phyloP scores from a whole-genome alignment of 805 yeast genomes.

The Wilhelminamyces savonicus region DNA sequence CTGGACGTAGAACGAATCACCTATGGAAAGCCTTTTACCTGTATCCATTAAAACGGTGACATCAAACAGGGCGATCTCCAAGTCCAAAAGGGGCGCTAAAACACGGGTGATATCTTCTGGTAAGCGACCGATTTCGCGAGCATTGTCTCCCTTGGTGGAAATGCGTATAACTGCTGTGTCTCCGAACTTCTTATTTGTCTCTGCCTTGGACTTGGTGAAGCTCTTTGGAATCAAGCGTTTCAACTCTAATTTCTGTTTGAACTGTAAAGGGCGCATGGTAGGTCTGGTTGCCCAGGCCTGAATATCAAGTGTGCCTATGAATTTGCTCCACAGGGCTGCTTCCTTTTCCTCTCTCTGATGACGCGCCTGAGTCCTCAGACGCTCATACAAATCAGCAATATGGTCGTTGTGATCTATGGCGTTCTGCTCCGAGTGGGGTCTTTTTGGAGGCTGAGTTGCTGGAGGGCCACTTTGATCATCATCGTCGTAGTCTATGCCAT shows the following conservation, averaged over 20 bases:
- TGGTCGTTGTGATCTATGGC: no score
- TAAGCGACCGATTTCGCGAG: constrained; percentile 68
- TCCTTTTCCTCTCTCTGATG: no score
- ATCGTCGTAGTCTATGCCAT: constrained; percentile 4
- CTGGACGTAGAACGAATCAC: constrained; percentile 69
- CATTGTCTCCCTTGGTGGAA: constrained; percentile 17
- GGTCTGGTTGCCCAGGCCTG: constrained; percentile 74
- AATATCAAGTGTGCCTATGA: constrained; percentile 54
- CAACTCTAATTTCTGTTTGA: constrained; percentile 37
- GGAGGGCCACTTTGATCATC: background rate
- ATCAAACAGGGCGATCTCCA: constrained; percentile 47
- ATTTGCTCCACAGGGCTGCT: constrained; percentile 27
- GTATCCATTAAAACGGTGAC: constrained; percentile 57
- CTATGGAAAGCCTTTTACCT: constrained; percentile 49
- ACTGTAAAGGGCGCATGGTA: constrained; percentile 39
- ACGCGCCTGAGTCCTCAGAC: no score
- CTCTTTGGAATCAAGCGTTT: constrained; percentile 26
- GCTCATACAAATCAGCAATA: no score
- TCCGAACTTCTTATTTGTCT: constrained; percentile 11
- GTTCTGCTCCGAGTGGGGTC: no score
- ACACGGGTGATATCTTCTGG: constrained; percentile 64
- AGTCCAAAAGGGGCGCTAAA: constrained; percentile 58
- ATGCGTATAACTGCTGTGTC: constrained; percentile 30
- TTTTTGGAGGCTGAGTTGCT: background rate
- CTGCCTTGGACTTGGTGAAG: constrained; percentile 9